Conservation (phyloP, 305 asterid species). For the Caryopteris hybrid region DNA sequence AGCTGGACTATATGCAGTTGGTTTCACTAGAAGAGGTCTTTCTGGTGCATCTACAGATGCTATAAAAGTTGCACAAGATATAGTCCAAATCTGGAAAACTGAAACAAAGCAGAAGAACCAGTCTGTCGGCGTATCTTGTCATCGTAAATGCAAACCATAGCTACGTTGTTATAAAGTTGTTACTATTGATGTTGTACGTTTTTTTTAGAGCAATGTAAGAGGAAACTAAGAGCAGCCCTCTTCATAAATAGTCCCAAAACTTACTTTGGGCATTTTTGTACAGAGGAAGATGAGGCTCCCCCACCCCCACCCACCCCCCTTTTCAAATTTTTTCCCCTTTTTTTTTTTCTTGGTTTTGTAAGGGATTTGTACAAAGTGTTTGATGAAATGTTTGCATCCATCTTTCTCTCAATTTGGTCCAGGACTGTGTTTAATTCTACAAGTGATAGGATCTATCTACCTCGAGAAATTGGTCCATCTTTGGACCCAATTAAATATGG, state of each 20-base stretch:
- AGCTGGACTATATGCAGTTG: constrained; percentile 83
- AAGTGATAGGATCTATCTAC: constrained; percentile 33
- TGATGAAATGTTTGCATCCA: constrained; percentile 13
- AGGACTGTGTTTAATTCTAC: constrained; percentile 30
- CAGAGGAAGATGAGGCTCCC: constrained; percentile 59
- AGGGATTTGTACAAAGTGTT: constrained; percentile 31
- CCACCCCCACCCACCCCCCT: not conserved
- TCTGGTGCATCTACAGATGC: constrained; percentile 90
- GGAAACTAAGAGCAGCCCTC: constrained; percentile 50
- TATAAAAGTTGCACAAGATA: constrained; percentile 68
- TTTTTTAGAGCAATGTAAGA: constrained; percentile 11
- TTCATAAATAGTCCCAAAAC: constrained; percentile 42
- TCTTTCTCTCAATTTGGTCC: constrained; percentile 39
- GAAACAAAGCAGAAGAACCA: constrained; percentile 59
- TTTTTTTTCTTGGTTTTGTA: not conserved
- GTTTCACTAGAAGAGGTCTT: constrained; percentile 81
- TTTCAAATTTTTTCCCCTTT: not conserved
- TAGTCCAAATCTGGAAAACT: constrained; percentile 65
- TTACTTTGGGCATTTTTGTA: constrained; percentile 45
- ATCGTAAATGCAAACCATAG: constrained; percentile 42
- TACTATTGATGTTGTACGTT: not conserved
- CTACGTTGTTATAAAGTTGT: not conserved
- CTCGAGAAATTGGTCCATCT: constrained; percentile 45
- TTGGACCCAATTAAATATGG: constrained; percentile 49
- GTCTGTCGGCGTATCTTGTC: constrained; percentile 35